Evolutionary conservation across 164 flowering plant species (phyloP).

Genomic region (grape (Vitis vinifera)): ASM3070453v1 NC_081816.1:8217501-8218000

Average conservation of each 20-base stretch:
- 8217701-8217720: constrained; percentile 45
- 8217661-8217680: not conserved
- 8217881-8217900: constrained; percentile 87
- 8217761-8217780: constrained; percentile 96
- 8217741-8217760: constrained; percentile 40
- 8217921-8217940: constrained; percentile 59
- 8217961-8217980: constrained; percentile 12
- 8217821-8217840: constrained; percentile 44
- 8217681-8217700: too few species aligned
- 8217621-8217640: not conserved
- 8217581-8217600: too few species aligned
- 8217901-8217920: constrained; percentile 82
- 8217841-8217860: constrained; percentile 59
- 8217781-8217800: constrained; percentile 56
- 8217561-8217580: too few species aligned
- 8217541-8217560: too few species aligned
- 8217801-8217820: constrained; percentile 97
- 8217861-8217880: constrained; percentile 77
- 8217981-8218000: constrained; percentile 8
- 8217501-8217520: too few species aligned
- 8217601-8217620: too few species aligned
- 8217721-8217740: constrained; percentile 34
- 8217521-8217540: too few species aligned
- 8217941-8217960: constrained; percentile 18
- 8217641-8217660: not conserved